Evolutionary conservation across 1,284 basidiomycete species (phyloP).

Genomic region (Bjerkandera adusta): DNA sequence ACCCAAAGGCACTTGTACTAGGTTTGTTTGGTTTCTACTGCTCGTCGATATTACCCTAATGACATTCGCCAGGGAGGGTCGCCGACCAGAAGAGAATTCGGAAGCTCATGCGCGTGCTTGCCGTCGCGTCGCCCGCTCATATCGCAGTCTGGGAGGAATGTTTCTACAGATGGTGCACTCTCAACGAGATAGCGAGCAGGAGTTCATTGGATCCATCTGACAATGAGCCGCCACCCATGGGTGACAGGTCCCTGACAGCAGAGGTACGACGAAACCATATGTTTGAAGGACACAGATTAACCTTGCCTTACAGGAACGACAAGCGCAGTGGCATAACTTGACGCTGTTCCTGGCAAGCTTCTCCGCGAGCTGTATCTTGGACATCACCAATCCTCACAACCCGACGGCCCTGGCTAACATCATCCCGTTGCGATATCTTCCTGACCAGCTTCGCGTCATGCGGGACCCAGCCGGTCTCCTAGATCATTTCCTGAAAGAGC

Average conservation of each 20-base stretch:
- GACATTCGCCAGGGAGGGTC: conserved; percentile 50
- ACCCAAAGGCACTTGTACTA: conserved; percentile 64
- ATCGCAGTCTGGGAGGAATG: conserved; percentile 82
- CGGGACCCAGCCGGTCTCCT: conserved; percentile 58
- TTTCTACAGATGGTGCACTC: conserved; percentile 48
- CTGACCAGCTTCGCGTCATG: conserved; percentile 66
- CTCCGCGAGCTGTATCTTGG: conserved; percentile 64
- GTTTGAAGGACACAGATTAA: background rate
- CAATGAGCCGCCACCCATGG: conserved; percentile 23
- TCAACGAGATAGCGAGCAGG: conserved; percentile 33
- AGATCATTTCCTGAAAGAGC: conserved; percentile 62
- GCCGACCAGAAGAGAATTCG: conserved; percentile 81
- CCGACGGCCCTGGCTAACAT: conserved; percentile 47
- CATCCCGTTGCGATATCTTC: conserved; percentile 62
- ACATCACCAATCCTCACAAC: conserved; percentile 48
- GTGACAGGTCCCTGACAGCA: conserved; percentile 32
- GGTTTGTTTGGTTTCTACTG: conserved; percentile 43
- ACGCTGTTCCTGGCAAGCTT: conserved; percentile 79
- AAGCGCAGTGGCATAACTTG: conserved; percentile 86
- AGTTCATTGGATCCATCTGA: conserved; percentile 24
- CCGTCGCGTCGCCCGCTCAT: conserved; percentile 61
- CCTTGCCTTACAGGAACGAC: conserved; percentile 55
- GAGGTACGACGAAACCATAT: conserved; percentile 34
- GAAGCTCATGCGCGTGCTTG: conserved; percentile 64
- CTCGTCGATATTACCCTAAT: conserved; percentile 4